Conservation (phyloP, 352 stramenopile genomes). For the Phytophthora fragariae region DNA sequence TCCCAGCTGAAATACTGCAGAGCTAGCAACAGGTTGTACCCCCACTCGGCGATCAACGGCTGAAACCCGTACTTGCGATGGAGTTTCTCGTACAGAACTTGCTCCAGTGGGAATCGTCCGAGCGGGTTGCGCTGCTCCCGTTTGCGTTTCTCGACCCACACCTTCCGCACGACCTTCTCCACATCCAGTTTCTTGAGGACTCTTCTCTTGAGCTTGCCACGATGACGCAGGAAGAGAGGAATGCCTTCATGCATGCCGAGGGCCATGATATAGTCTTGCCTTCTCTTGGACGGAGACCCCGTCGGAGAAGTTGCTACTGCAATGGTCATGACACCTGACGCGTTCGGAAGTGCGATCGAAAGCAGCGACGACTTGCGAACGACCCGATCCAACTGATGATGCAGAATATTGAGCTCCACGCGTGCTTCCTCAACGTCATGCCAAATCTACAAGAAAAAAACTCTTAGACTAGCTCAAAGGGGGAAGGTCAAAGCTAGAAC, state of each 20-base stretch:
- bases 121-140: conserved; percentile 65
- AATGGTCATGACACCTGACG: conserved; percentile 24
- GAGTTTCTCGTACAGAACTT: conserved; percentile 80
- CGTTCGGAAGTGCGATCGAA: conserved; percentile 15
- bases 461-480: neutral
- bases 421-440: conserved; percentile 81
- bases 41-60: conserved; percentile 83
- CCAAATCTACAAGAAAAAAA: conserved; percentile 58
- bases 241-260: conserved; percentile 65
- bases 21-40: conserved; percentile 84
- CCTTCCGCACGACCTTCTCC: conserved; percentile 71
- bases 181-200: conserved; percentile 75
- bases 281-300: conserved; percentile 44
- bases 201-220: conserved; percentile 71
- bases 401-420: conserved; percentile 77
- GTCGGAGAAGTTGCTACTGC: conserved; percentile 13
- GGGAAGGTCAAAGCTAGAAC: neutral
- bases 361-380: conserved; percentile 41
- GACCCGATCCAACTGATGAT: conserved; percentile 66
- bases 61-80: conserved; percentile 86
- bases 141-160: conserved; percentile 82
- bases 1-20: conserved; percentile 79
- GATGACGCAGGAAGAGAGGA: conserved; percentile 77
- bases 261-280: conserved; percentile 69
- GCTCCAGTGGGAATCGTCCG: conserved; percentile 54